These are phyloP conservation scores for Ophiostoma novo-ulmi DNA, from an alignment of 2,329 filamentous ascomycete genomes.

Conservation along the genomic window DNA sequence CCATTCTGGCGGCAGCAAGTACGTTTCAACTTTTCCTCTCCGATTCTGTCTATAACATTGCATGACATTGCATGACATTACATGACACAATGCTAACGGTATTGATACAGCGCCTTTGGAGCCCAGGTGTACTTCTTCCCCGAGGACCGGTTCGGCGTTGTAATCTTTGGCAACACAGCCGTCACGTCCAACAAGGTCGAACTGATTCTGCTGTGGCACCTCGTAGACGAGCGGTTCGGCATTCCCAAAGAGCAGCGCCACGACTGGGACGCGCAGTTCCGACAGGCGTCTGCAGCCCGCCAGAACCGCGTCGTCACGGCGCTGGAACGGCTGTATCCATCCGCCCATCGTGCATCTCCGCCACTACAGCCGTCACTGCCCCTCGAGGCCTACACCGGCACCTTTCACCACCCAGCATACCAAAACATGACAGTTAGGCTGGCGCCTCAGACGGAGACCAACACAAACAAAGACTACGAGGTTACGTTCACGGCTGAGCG, in stretches of 20 bases:
- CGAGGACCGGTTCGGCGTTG: conserved; percentile 39
- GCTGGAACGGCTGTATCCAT: conserved; percentile 34
- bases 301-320: conserved; percentile 32
- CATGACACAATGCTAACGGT: background rate
- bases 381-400: conserved; percentile 38
- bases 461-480: conserved; percentile 3
- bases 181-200: conserved; percentile 37
- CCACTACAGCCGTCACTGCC: conserved; percentile 36
- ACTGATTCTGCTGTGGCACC: conserved; percentile 35
- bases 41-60: background rate
- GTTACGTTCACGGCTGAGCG: conserved; percentile 29
- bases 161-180: conserved; percentile 43
- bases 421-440: conserved; percentile 32
- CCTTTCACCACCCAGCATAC: conserved; percentile 44
- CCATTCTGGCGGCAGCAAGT: conserved; percentile 42
- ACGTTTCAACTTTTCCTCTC: background rate
- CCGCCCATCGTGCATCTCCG: conserved; percentile 35
- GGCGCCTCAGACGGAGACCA: background rate
- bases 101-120: conserved; percentile 36
- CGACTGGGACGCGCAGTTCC: conserved; percentile 36
- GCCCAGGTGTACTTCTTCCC: conserved; percentile 44
- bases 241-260: conserved; percentile 35
- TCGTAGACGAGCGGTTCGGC: conserved; percentile 40
- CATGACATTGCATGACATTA: background rate
- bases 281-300: background rate